Conservation (phyloP, 2,329 filamentous ascomycete species). For the Botrytis aclada region DNA sequence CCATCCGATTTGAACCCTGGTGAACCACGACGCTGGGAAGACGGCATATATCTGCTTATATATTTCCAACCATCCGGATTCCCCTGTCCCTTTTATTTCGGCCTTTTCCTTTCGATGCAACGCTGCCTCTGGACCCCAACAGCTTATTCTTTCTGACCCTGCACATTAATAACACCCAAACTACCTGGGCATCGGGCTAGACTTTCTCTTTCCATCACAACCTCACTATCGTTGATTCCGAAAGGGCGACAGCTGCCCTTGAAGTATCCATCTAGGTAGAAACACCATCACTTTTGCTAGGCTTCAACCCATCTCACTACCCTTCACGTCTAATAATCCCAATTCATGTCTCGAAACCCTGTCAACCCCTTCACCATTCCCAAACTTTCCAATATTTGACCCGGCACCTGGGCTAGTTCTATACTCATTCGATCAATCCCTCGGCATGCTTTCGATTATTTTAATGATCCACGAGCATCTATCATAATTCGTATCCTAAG, state of each 20-base stretch:
- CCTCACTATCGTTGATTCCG: neutral
- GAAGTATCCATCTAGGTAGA: neutral
- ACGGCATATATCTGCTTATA: neutral
- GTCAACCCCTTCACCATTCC: neutral
- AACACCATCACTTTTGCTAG: neutral
- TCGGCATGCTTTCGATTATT: conserved; percentile 4
- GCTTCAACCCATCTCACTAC: conserved; percentile 5
- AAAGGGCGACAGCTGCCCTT: neutral
- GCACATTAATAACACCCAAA: neutral
- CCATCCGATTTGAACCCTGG: conserved; percentile 13
- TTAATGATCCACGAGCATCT: conserved; percentile 8
- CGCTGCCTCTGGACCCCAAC: conserved; percentile 6
- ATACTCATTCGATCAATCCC: neutral
- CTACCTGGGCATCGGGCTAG: neutral
- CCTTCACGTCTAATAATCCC: neutral
- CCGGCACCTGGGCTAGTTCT: neutral
- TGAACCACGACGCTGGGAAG: conserved; percentile 19
- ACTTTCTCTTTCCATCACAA: neutral
- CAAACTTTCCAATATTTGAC: conserved; percentile 1
- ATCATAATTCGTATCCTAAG: conserved; percentile 22
- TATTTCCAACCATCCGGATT: conserved; percentile 2
- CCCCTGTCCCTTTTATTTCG: conserved; percentile 11
- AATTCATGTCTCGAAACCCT: conserved; percentile 11
- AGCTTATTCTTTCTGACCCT: neutral
- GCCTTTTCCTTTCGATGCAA: conserved; percentile 7